Base-by-base conservation (phyloP, 495 filamentous ascomycete genomes). In the Lentithecium fluviatile region DNA sequence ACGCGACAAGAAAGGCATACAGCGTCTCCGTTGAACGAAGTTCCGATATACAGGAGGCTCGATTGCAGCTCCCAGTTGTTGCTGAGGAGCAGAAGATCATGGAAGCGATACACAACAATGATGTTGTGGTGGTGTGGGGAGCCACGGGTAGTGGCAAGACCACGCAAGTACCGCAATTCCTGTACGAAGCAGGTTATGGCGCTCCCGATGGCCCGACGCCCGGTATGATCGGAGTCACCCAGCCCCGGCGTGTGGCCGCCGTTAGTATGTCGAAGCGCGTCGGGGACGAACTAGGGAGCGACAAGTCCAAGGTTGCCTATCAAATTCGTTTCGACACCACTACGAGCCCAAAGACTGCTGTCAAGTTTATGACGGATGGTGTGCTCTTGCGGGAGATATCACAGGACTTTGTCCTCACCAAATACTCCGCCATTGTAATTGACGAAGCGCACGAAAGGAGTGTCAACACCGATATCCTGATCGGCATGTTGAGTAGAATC, bases 301-400 rank as follows among this genome's bases (percentile, higher is more conserved):
- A 76, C 25, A 52, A 58, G 21, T 82, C 85, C 6, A 81, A 86
- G 42, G 90, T 97, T 17, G 88, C 90, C 6, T 95, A 97, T 71
- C 92, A 74, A 69, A 96, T 99, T 66, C 87, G 95, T 26, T 97
- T 96, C 66, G 95, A 99, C 62, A 88, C 86, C 32, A 91, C 85
- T 1, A 85, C 87, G 1, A 83, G 83, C n/a, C 80, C 83, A 40
- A 86, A 92, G 58, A 99, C 95, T 0, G 87, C 91, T 1, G 85
- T 97, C 71, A 99, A 99, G 73, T 99, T 97, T 74, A 97, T 99
- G 91, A 99, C 95, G 0, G 95, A 99, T 71, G 95, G 95, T 78
- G 90, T 99, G 23, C 78, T 99, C 56, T 80, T 99, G 13, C 85
- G 93, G 49, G 95, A 99, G 69, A 87, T 96, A 45, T 83, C 89